A percentile compares a stretch with the other conserved stretches of the same genome.
phyloP scores from a whole-genome alignment of 345 rosid species.

The Isatis tinctoria region DNA sequence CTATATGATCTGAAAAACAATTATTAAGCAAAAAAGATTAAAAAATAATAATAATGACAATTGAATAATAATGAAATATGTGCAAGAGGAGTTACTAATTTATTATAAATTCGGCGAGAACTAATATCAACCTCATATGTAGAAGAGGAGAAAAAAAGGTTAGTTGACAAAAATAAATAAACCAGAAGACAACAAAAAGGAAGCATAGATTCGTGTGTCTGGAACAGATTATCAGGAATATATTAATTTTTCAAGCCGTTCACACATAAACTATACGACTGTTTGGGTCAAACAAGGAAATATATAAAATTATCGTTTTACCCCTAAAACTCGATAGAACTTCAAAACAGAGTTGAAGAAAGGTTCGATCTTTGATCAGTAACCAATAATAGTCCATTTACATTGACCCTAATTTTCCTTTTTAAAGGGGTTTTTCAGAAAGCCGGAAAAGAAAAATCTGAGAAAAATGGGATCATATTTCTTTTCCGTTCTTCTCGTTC shows the following conservation, averaged over 20 bases:
- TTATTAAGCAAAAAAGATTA: too few relatives aligned
- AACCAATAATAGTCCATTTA: background rate
- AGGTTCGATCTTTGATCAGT: background rate
- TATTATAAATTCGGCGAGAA: too few relatives aligned
- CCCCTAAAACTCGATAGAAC: background rate
- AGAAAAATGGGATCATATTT: slow-evolving; percentile 21
- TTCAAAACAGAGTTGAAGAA: background rate
- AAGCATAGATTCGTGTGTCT: slow-evolving; percentile 25
- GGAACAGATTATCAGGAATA: background rate
- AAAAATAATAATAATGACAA: too few relatives aligned
- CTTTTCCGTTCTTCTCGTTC: slow-evolving; percentile 20
- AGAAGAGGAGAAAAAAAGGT: too few relatives aligned
- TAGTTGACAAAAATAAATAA: background rate
- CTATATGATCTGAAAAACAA: too few relatives aligned
- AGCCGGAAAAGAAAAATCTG: background rate
- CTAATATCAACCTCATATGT: too few relatives aligned
- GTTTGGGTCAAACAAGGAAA: background rate
- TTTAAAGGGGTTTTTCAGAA: background rate
- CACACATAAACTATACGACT: background rate
- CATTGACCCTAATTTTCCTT: background rate
- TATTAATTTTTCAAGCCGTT: background rate
- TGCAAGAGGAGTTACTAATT: too few relatives aligned
- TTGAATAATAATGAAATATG: too few relatives aligned
- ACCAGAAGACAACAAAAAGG: background rate
- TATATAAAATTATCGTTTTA: background rate